Percentiles rank a stretch among this genome's conserved stretches.
These are phyloP conservation scores for Coniella vitis DNA, from an alignment of 2,329 filamentous ascomycete genomes.

Conservation along the genomic window DNA sequence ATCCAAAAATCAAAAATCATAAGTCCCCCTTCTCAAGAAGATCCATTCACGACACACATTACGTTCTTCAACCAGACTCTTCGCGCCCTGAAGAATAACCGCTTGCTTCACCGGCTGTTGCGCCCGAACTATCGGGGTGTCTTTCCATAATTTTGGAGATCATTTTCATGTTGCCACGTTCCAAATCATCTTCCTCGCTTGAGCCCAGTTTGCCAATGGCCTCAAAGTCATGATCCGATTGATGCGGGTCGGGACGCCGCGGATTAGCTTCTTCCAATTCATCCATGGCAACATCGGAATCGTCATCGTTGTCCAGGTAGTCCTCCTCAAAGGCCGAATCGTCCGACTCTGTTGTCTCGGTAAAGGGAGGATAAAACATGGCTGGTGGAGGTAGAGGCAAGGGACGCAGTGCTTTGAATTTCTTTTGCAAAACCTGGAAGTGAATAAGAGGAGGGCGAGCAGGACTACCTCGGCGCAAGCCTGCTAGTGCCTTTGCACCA, in stretches of 20 bases:
- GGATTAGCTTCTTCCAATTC: constrained; percentile 27
- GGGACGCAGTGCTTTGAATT: constrained; percentile 37
- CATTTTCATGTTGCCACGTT: background rate
- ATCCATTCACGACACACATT: too few species aligned
- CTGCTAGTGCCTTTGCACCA: too few species aligned
- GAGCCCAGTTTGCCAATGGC: constrained; percentile 34
- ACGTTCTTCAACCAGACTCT: constrained; percentile 18
- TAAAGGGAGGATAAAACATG: constrained; percentile 44
- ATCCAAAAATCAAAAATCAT: too few species aligned
- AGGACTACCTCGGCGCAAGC: too few species aligned
- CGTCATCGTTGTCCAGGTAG: constrained; percentile 27
- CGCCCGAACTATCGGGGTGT: constrained; percentile 30
- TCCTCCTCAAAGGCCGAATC: constrained; percentile 18
- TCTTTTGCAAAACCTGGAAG: constrained; percentile 40
- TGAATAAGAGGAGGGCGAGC: constrained; percentile 22
- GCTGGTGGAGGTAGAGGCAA: constrained; percentile 45
- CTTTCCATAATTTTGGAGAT: constrained; percentile 6
- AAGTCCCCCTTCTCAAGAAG: too few species aligned
- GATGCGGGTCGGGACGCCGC: constrained; percentile 29
- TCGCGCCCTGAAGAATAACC: constrained; percentile 31
- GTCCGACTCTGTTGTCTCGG: constrained; percentile 28
- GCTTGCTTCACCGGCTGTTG: constrained; percentile 33
- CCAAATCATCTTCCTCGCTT: constrained; percentile 27
- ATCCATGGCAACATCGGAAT: constrained; percentile 22
- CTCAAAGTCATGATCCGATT: constrained; percentile 33